These are phyloP conservation scores for Colletotrichum camelliae DNA, from an alignment of 2,329 filamentous ascomycete genomes.

Conservation along the genomic window DNA sequence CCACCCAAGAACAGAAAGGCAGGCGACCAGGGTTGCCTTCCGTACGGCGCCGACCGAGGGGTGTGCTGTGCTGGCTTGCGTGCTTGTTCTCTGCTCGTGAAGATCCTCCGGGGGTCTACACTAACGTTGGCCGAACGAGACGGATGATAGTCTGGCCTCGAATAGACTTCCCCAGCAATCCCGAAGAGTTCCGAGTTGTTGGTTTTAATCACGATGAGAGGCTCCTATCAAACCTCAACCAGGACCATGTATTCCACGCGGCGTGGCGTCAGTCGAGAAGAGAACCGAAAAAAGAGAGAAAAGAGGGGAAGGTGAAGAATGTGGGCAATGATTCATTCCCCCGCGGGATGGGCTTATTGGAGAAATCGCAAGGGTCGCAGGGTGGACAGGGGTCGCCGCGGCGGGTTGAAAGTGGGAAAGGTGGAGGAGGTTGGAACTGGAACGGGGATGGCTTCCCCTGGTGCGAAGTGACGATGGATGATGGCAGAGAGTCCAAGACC, in stretches of 20 bases:
- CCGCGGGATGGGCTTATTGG: slow-evolving; percentile 7
- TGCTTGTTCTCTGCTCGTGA: slow-evolving; percentile 5
- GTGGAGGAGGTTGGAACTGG: background rate
- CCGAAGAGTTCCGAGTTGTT: background rate
- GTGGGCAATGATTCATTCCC: background rate
- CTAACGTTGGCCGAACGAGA: background rate
- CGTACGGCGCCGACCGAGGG: background rate
- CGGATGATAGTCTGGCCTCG: background rate
- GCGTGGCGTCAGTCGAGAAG: background rate
- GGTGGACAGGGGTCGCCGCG: background rate
- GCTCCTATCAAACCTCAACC: background rate
- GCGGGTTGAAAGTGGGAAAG: background rate
- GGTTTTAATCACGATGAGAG: background rate
- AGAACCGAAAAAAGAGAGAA: background rate
- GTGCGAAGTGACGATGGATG: background rate
- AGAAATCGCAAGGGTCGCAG: background rate
- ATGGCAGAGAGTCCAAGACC: background rate
- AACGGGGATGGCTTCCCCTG: background rate
- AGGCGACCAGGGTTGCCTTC: background rate
- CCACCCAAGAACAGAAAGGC: background rate
- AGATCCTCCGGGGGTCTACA: background rate
- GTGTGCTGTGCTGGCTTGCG: background rate
- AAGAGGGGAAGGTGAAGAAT: slow-evolving; percentile 13
- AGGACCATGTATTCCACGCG: background rate
- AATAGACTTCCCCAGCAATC: background rate